These are phyloP conservation scores for Ceratocystis albifundus DNA, from an alignment of 2,329 filamentous ascomycete species.

Conservation along the genomic window DNA sequence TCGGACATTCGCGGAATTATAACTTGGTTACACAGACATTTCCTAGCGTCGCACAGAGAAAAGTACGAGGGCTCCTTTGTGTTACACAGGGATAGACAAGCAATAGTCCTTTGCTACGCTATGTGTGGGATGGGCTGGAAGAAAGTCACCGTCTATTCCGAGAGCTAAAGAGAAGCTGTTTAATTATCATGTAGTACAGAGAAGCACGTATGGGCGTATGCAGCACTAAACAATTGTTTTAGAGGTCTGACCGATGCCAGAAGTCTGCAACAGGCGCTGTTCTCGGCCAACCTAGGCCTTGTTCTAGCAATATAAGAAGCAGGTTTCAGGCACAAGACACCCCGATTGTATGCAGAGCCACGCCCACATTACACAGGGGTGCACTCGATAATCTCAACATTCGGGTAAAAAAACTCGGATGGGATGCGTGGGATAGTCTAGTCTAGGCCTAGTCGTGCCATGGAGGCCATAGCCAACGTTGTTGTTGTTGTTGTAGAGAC, in stretches of 20 bases:
- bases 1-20: slow-evolving; percentile 6
- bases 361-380: background rate
- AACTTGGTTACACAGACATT: background rate
- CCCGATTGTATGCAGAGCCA: background rate
- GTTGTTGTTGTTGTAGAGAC: background rate
- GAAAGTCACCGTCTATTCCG: background rate
- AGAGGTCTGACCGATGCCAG: background rate
- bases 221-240: background rate
- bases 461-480: background rate
- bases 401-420: background rate
- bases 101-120: background rate
- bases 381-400: background rate
- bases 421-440: too few relatives aligned
- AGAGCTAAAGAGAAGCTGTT: background rate
- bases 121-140: background rate
- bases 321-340: slow-evolving; percentile 4
- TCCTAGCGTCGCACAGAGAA: background rate
- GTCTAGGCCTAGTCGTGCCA: background rate
- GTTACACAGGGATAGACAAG: background rate
- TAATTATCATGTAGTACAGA: background rate
- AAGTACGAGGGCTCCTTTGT: background rate
- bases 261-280: background rate
- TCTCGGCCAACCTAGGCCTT: background rate
- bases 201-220: background rate
- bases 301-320: background rate